Evolutionary conservation across 169 alveolate genomes (phyloP).

Genomic region (Babesia microti): DNA sequence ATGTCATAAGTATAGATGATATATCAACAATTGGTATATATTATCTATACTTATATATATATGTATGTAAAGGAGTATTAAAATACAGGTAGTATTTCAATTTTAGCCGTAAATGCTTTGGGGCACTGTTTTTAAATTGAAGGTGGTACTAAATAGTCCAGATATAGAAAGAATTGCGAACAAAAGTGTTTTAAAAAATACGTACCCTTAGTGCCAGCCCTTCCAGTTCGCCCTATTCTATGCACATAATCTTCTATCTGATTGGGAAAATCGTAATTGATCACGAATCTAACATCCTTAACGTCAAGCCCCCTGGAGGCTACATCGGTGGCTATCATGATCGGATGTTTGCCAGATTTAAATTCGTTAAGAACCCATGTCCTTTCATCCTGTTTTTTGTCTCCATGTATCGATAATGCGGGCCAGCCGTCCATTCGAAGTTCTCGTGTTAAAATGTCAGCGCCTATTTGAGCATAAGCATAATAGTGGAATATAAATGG

Average conservation of each 20-base stretch:
- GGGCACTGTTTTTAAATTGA: too few relatives aligned
- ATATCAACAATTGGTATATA: too few relatives aligned
- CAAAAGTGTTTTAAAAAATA: too few relatives aligned
- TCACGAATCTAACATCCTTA: constrained; percentile 87
- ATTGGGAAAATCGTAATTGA: constrained; percentile 96
- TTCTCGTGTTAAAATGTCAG: constrained; percentile 76
- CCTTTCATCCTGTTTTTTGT: constrained; percentile 87
- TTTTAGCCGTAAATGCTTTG: too few relatives aligned
- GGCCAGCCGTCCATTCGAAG: constrained; percentile 84
- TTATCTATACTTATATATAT: too few relatives aligned
- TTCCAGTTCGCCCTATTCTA: constrained; percentile 93
- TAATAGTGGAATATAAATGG: neutral
- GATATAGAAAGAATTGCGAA: too few relatives aligned
- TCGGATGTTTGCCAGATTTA: constrained; percentile 85
- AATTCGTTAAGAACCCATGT: constrained; percentile 85
- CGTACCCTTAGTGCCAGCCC: constrained; percentile 87
- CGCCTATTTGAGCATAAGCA: constrained; percentile 20
- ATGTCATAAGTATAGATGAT: too few relatives aligned
- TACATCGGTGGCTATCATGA: constrained; percentile 99
- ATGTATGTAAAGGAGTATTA: too few relatives aligned
- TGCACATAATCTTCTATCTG: constrained; percentile 95
- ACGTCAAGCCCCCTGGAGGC: constrained; percentile 99
- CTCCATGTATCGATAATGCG: constrained; percentile 94
- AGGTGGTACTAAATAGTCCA: too few relatives aligned
- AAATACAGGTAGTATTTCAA: too few relatives aligned